Evolutionary conservation across 2,329 filamentous ascomycete species (phyloP), one percentile per base, ranked within the genome.

Genomic region (Pleomassaria siparia): DNA sequence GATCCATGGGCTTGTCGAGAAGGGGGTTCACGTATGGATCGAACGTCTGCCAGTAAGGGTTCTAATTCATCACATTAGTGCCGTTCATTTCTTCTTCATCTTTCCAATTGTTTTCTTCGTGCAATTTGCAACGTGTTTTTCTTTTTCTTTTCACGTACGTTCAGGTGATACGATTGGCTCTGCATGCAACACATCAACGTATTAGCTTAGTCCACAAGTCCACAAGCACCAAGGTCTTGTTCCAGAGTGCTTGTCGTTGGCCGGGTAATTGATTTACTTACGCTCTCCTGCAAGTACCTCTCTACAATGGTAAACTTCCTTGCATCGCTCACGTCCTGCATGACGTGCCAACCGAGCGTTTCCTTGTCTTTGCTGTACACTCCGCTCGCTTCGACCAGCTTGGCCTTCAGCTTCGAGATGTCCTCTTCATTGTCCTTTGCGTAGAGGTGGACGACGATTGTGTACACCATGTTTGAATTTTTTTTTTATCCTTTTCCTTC

Each of bases 21-120:
- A 89, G 64, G 2, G 86, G 87, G 40, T 83, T 75, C 24, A 89
- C 86, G 59, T 88, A 89, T 5, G 85, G 84, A 66, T 89, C 86
- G 59, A 89, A 89, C 1, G 86, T 88, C 74, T 87, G 80, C 84
- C 84, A 88, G 76, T 88, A 88, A 0, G 85, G 85, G 70, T 88
- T 88, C 62, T 66, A n/a, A n/a, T n/a, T n/a, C n/a, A n/a, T n/a
- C n/a, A n/a, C n/a, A n/a, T n/a, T n/a, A n/a, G n/a, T n/a, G n/a
- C n/a, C n/a, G n/a, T n/a, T n/a, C n/a, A 26, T 30, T 11, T 24
- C 13, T 6, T 13, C 4, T 11, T 37, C 33, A 51, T 13, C 11
- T 24, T 15, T 13, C n/a, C 30, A 15, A 29, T 39, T 40, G 2
- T 13, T 22, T 22, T 12, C 16, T n/a, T n/a, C n/a, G n/a, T n/a